Conservation (phyloP, 306 rosid genomes). For the Cyclanthera cordifolia region DNA sequence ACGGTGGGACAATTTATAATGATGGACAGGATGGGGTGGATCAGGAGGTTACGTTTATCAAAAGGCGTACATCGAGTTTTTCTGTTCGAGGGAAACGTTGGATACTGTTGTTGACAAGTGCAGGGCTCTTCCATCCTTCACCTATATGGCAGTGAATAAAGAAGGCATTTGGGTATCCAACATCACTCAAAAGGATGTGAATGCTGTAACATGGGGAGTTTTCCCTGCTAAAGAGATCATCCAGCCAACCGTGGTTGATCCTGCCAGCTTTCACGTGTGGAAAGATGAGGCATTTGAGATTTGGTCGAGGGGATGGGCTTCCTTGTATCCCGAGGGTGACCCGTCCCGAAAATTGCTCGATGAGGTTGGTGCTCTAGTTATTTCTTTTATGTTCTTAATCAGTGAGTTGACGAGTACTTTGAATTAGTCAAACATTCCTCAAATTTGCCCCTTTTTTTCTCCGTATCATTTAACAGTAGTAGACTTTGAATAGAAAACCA, state of each 20-base stretch:
- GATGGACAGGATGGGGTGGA: constrained; percentile 82
- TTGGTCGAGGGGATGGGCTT: constrained; percentile 87
- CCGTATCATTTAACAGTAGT: constrained; percentile 41
- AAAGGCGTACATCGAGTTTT: constrained; percentile 91
- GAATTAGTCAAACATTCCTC: too few relatives aligned
- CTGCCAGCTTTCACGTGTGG: constrained; percentile 74
- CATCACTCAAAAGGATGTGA: constrained; percentile 51
- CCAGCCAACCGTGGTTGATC: constrained; percentile 94
- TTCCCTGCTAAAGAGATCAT: constrained; percentile 87
- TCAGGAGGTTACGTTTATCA: constrained; percentile 88
- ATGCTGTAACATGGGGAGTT: constrained; percentile 99
- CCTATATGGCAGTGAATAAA: constrained; percentile 82
- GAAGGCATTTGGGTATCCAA: constrained; percentile 65
- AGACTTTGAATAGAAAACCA: too few relatives aligned
- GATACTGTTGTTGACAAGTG: constrained; percentile 50
- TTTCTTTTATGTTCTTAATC: neutral
- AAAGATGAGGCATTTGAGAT: constrained; percentile 93
- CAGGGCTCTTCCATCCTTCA: constrained; percentile 51
- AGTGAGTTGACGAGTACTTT: neutral
- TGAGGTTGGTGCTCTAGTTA: constrained; percentile 37
- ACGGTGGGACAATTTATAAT: neutral
- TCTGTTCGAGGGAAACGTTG: constrained; percentile 76
- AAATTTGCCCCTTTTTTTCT: neutral
- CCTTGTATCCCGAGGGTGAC: constrained; percentile 62
- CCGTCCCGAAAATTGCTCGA: constrained; percentile 67